Evolutionary conservation across 139 green algal genomes (phyloP).

Genomic region (Coelastrella sp.): DNA sequence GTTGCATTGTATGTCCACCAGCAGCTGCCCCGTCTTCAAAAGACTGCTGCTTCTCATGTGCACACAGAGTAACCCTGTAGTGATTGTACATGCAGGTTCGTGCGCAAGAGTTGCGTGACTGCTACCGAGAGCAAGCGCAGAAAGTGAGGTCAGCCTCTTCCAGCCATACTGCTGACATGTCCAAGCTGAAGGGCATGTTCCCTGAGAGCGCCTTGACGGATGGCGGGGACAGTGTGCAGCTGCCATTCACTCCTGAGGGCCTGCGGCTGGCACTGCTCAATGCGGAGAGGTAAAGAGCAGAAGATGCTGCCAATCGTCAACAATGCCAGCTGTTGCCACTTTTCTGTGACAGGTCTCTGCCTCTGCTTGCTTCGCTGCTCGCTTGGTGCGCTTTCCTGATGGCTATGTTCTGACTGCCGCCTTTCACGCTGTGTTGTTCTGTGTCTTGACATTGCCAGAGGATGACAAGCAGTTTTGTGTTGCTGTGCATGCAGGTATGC

Average conservation of each 20-base stretch:
- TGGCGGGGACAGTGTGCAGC: constrained; percentile 48
- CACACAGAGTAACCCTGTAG: too few species aligned
- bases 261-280: constrained; percentile 66
- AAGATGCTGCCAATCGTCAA: neutral
- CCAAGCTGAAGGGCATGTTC: constrained; percentile 23
- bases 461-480: neutral
- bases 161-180: constrained; percentile 4
- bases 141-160: neutral
- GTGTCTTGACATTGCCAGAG: too few species aligned
- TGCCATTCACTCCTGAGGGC: constrained; percentile 64
- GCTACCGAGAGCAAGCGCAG: constrained; percentile 14
- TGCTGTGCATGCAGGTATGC: constrained; percentile 13
- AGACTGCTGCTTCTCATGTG: too few species aligned
- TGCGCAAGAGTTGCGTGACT: constrained; percentile 25
- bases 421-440: too few species aligned
- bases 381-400: neutral
- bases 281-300: constrained; percentile 55
- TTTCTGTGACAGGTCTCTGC: neutral
- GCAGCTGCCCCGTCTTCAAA: too few species aligned
- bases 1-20: too few species aligned
- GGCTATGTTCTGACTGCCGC: neutral
- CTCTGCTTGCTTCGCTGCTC: neutral
- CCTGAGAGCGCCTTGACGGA: constrained; percentile 23
- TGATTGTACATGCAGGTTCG: constrained; percentile 15
- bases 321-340: neutral